Evolutionary conservation across 306 rosid genomes (phyloP).

Genomic region (Acacia confusa): DNA sequence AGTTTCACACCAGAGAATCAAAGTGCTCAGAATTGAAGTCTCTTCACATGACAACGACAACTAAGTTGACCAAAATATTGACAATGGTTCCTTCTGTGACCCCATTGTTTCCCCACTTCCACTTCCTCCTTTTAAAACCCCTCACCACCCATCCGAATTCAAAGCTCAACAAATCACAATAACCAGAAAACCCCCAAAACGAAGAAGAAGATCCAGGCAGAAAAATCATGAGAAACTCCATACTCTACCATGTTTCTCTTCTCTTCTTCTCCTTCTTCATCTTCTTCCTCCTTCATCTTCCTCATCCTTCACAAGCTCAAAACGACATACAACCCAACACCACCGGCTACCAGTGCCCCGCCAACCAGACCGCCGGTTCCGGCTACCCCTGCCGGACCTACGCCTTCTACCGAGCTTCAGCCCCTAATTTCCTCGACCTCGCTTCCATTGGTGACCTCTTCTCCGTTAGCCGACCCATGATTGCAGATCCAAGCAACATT

Average conservation of each 20-base stretch:
- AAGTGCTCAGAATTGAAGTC: neutral
- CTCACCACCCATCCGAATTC: neutral
- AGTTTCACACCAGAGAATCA: neutral
- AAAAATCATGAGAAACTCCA: slow-evolving; percentile 9
- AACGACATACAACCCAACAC: slow-evolving; percentile 15
- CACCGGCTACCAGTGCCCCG: slow-evolving; percentile 60
- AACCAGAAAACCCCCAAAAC: neutral
- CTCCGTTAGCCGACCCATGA: slow-evolving; percentile 60
- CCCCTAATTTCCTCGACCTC: slow-evolving; percentile 67
- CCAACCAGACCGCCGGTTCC: slow-evolving; percentile 27
- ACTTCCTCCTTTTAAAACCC: neutral
- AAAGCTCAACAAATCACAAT: neutral
- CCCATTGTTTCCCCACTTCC: neutral
- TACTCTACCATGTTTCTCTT: neutral
- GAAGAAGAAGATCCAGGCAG: neutral
- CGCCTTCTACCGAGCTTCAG: slow-evolving; percentile 58
- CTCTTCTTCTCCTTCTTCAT: slow-evolving; percentile 19
- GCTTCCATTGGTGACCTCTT: slow-evolving; percentile 85
- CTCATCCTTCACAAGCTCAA: slow-evolving; percentile 36
- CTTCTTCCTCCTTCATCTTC: slow-evolving; percentile 3
- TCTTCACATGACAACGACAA: neutral
- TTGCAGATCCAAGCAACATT: slow-evolving; percentile 64
- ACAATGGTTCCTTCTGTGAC: neutral
- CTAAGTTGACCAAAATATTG: neutral
- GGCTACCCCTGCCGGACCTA: slow-evolving; percentile 61